phyloP scores from a whole-genome alignment of 192 early-diverging fungal genomes.

The Jimgerdemannia flammicorona region DNA sequence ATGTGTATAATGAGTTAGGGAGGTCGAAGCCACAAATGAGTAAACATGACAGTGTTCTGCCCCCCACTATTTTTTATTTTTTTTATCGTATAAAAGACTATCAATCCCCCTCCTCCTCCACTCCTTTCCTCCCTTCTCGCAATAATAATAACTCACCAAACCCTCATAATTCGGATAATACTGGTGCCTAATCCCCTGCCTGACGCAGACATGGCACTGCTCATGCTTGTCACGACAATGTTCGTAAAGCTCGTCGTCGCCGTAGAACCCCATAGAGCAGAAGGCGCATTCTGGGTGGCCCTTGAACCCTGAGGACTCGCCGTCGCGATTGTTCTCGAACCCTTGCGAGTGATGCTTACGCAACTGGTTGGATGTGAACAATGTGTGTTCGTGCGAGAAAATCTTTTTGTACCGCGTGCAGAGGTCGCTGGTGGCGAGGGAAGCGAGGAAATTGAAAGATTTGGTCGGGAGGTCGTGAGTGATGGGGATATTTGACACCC shows the following conservation, averaged over 20 bases:
- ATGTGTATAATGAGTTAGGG: background rate
- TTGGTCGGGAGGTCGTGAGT: background rate
- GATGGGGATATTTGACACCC: background rate
- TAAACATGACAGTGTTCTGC: too few relatives aligned
- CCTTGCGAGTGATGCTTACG: conserved; percentile 74
- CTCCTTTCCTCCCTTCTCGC: too few relatives aligned
- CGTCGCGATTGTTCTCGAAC: conserved; percentile 45
- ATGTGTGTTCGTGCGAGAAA: conserved; percentile 88
- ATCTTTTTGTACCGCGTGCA: conserved; percentile 88
- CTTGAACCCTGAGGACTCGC: conserved; percentile 59
- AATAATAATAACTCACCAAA: conserved; percentile 52
- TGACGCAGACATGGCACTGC: conserved; percentile 86
- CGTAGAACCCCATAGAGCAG: conserved; percentile 80
- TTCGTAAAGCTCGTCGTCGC: conserved; percentile 90
- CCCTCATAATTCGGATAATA: conserved; percentile 83
- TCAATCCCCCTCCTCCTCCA: background rate
- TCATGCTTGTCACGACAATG: conserved; percentile 94
- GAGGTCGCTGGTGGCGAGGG: conserved; percentile 60
- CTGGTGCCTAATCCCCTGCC: conserved; percentile 69
- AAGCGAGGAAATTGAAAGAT: conserved; percentile 1
- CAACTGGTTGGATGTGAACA: conserved; percentile 76
- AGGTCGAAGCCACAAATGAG: background rate
- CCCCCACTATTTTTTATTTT: background rate
- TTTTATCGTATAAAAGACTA: conserved; percentile 1
- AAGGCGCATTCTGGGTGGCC: conserved; percentile 93